Evolutionary conservation across 2,329 filamentous ascomycete genomes (phyloP).

Genomic region (Pestalotiopsis sp.): DNA sequence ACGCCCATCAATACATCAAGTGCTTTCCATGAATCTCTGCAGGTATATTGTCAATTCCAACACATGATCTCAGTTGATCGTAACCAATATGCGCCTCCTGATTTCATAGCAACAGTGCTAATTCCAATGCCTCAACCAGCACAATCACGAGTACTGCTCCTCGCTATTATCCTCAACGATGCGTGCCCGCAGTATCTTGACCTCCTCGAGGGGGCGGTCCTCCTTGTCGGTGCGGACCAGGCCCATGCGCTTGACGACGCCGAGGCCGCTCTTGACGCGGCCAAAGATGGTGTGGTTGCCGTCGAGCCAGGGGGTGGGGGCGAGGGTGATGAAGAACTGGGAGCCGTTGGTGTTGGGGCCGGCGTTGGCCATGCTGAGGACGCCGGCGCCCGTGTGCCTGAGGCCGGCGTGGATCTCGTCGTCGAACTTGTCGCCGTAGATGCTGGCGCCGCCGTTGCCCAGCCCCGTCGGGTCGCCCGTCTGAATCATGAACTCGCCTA

Average conservation of each 20-base stretch:
- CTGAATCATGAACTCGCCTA: constrained; percentile 95
- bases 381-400: constrained; percentile 81
- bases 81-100: not conserved
- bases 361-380: constrained; percentile 96
- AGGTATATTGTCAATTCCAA: not conserved
- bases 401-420: constrained; percentile 82
- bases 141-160: not conserved
- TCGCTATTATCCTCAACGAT: constrained; percentile 63
- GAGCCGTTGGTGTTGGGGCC: constrained; percentile 92
- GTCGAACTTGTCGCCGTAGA: constrained; percentile 91
- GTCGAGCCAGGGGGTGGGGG: constrained; percentile 93
- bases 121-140: not conserved
- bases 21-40: not conserved
- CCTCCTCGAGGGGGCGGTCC: constrained; percentile 79
- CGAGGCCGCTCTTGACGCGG: constrained; percentile 80
- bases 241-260: constrained; percentile 84
- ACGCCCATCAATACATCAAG: not conserved
- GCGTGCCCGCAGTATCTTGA: constrained; percentile 75
- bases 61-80: not conserved
- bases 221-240: constrained; percentile 80
- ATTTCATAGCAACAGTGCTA: not conserved
- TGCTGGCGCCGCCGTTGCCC: constrained; percentile 82
- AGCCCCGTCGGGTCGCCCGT: constrained; percentile 93
- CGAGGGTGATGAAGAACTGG: constrained; percentile 95
- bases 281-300: constrained; percentile 98